phyloP scores from a whole-genome alignment of 306 rosid genomes.

The Quercus parvula region DNA sequence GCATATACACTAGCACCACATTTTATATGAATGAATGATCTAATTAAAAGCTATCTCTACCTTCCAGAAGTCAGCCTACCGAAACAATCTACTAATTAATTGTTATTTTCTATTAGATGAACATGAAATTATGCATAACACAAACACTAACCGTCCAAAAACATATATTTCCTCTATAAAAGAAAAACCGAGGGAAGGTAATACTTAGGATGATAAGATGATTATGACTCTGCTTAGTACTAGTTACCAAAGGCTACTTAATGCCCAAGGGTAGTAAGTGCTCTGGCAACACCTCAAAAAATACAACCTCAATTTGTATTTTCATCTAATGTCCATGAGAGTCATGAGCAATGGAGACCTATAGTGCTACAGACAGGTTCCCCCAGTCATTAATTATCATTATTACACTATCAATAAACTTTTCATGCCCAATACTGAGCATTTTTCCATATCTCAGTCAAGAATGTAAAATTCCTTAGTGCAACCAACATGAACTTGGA shows the following conservation, averaged over 20 bases:
- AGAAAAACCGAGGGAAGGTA: neutral
- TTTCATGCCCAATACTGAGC: neutral
- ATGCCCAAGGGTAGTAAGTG: neutral
- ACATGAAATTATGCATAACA: no score
- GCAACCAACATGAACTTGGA: neutral
- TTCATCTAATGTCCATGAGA: no score
- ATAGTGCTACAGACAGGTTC: no score
- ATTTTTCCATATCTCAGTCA: neutral
- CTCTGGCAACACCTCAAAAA: neutral
- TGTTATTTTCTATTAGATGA: no score
- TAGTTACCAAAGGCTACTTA: neutral
- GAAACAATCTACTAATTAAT: no score
- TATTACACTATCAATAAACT: neutral
- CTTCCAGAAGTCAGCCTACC: no score
- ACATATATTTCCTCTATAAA: neutral
- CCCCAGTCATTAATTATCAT: no score
- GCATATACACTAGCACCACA: no score
- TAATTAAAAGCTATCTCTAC: no score
- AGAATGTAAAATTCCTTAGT: neutral
- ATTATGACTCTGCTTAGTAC: neutral
- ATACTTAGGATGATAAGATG: neutral
- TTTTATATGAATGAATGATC: no score
- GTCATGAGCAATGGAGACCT: no score
- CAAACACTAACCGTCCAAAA: no score
- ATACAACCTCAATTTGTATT: neutral